Base-by-base conservation (phyloP, 441 rosid species). In the Macaranga tanarius region DNA sequence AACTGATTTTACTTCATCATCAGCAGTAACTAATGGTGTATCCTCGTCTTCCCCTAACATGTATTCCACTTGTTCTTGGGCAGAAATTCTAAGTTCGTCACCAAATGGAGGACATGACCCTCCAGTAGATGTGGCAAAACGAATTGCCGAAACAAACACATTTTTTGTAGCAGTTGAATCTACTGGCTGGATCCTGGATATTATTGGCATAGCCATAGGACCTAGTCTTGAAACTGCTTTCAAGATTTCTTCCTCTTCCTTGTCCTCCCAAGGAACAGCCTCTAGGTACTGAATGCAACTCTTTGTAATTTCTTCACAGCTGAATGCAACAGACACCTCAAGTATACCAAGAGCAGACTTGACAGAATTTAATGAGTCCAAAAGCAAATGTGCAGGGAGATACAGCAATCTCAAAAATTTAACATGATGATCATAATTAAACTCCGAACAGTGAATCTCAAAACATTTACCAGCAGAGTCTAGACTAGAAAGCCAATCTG, bases 1-100 rank as follows among this genome's bases (percentile, higher is more conserved):
- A 7, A 78, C 88, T 4, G 91, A 85, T 77, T 85, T 89, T 17
- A 92, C 92, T 73, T 92, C 97, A 47, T 87, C 90, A 51, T 88
- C 87, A 10, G 87, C 73, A 15, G 76, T 84, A 23, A 92, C 77
- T 70, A 87, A 77, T 50, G 86, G 82, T 10, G 76, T 83, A 50
- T 94, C 90, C 34, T 84, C 82, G 71, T 94, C 95, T 74, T 81
- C 85, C 4, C 94, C 85, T 42, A 94, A 76, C 99, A 94, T 90
- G 83, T 85, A 88, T 13, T 94, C 97, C 19, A 92, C 92, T 74
- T 94, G 97, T 74, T 94, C 95, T 75, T 89, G 93, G 56, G 99
- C 97, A 60, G 97, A 87, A 50, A 80, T 78, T 81, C 87, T 94
- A 70, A 94, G 92, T 65, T 94, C 88, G 22, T 84, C 84, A 17